These are phyloP conservation scores for Cladosporium halotolerans DNA, from an alignment of 2,329 filamentous ascomycete genomes.

Conservation along the genomic window DNA sequence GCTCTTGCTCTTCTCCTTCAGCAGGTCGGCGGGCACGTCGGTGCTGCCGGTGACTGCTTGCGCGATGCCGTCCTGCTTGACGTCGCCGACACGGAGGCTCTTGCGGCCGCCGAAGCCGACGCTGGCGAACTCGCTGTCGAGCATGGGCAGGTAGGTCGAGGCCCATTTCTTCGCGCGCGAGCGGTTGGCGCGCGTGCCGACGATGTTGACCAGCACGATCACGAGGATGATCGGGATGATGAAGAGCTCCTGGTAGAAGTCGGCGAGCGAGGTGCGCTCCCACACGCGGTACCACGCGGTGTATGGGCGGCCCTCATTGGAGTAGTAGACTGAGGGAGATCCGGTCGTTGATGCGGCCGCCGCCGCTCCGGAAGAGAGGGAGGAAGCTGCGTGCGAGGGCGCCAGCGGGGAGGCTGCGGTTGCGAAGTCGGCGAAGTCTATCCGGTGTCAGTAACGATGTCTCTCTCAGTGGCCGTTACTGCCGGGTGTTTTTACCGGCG, in stretches of 20 bases:
- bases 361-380: slow-evolving; percentile 48
- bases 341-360: slow-evolving; percentile 31
- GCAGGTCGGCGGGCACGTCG: slow-evolving; percentile 50
- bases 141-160: slow-evolving; percentile 61
- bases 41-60: slow-evolving; percentile 30
- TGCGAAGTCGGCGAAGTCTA: slow-evolving; percentile 94
- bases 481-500: slow-evolving; percentile 51
- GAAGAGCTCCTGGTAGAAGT: slow-evolving; percentile 83
- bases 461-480: slow-evolving; percentile 5
- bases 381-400: slow-evolving; percentile 45
- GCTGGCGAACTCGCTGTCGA: slow-evolving; percentile 76
- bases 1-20: slow-evolving; percentile 82
- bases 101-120: slow-evolving; percentile 66
- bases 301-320: slow-evolving; percentile 55
- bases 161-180: slow-evolving; percentile 76
- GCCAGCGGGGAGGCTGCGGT: slow-evolving; percentile 62
- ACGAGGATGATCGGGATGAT: slow-evolving; percentile 70
- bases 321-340: slow-evolving; percentile 15
- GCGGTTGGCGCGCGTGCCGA: slow-evolving; percentile 75
- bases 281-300: slow-evolving; percentile 97
- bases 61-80: slow-evolving; percentile 26
- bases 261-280: slow-evolving; percentile 74
- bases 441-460: slow-evolving; percentile 13
- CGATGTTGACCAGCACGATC: slow-evolving; percentile 71
- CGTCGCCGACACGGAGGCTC: slow-evolving; percentile 34